Evolutionary conservation across 768 basidiomycete species (phyloP), one percentile per base, ranked within the genome.

Genomic region (Lentinula lateritia): DNA sequence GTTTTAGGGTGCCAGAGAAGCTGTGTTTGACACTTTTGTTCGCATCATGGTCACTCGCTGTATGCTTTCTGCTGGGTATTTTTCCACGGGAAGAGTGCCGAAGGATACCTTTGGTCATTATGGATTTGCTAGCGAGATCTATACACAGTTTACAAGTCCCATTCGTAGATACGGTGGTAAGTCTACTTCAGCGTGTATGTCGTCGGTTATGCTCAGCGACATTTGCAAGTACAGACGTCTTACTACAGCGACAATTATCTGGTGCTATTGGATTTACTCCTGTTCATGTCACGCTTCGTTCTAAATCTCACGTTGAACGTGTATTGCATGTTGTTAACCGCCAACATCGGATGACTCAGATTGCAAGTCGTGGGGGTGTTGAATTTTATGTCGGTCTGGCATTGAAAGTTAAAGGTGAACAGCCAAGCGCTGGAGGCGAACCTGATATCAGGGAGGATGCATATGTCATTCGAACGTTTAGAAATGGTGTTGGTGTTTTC

Each of bases 21-120:
- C 95, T 0, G 87, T 92, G 0, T 98, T 99, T 80, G 98, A 98
- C 68, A 98, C 95, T 0, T 83, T 98, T 16, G 96, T 99, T 41
- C 88, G 97, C 45, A 98, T 99, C 73, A 98, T 99, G 95, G 95
- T 97, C 2, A 98, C 96, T 3, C 81, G 97, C 35, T 98, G 97
- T 72, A 99, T 99, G 97, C 80, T 98, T 28, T 89, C 95, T 0
- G 97, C 97, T 18, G 97, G 98, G 72, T 99, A 99, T 73, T 98
- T 98, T 76, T 93, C 92, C 71, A 92, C 95, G 0, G 96, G 97
- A 8, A 95, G 93, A 66, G 94, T 98, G 2, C 85, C 89, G 0
- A 84, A 88, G 53, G 95, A 97, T 64, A 89, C 93, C 0, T 99
- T 98, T 70, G 90, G 92, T 2, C 97, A 98, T 73, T 99, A 99